Evolutionary conservation across 129 eudicot species (phyloP), one percentile per base, ranked within the genome.

Genomic region (Saussurea involucrata): DNA sequence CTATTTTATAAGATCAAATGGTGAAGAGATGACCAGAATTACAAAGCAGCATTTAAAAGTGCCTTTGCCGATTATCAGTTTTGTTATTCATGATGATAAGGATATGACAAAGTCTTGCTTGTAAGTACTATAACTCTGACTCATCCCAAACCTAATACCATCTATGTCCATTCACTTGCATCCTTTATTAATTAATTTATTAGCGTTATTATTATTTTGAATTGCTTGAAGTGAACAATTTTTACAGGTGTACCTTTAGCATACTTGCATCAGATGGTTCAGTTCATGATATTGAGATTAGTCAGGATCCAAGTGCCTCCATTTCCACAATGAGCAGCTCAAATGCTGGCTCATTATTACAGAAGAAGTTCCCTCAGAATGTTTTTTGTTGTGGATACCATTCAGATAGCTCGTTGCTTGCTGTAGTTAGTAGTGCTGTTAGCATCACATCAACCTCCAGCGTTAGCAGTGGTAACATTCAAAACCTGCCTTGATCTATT

Each of bases 1-100:
- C 60, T 95, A 91, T 76, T 86, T 95, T 37, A 71, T 95, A 71
- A 95, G 80, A 88, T 88, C 93, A 72, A 89, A 88, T 82, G 99
- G 99, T 66, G 94, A 91, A 85, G 94, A 89, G 85, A 85, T 95
- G 70, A 81, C 90, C 58, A 95, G 96, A 85, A 76, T 95, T 53
- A 87, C 88, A 25, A 85, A 82, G 77, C 83, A 71, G 76, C 89
- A 85, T 83, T 74, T 91, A 76, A 91, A 88, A 83, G 71, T 82
- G 33, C 84, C 92, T 33, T 82, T 68, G 28, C 90, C 99, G 68
- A 76, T 95, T 66, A 57, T 91, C 70, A 92, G 93, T 72, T 78
- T 95, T 81, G 80, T 88, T 81, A 76, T 85, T 70, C 79, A 73
- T 32, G 84, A 85, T 49, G 88, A 89, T 71, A 72, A 73, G 71